Conservation (phyloP, 2,329 filamentous ascomycete genomes). For the Monilinia laxa region DNA sequence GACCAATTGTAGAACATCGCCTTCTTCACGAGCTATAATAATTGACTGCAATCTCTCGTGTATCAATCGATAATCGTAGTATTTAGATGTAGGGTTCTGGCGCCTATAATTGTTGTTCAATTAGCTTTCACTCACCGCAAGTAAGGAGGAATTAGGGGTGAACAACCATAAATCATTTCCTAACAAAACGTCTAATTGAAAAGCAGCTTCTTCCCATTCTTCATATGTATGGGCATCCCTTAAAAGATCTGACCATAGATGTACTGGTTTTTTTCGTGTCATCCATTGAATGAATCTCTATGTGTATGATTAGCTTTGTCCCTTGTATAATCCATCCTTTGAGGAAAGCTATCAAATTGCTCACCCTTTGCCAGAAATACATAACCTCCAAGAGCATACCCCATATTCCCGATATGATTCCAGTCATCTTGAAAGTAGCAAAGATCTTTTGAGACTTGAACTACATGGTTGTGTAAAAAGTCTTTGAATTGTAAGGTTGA, state of each 20-base stretch:
- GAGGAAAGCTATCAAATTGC: slow-evolving; percentile 11
- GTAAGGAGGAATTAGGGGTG: neutral
- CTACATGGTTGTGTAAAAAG: neutral
- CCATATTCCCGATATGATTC: slow-evolving; percentile 47
- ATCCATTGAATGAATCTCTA: slow-evolving; percentile 71
- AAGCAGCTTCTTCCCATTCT: slow-evolving; percentile 83
- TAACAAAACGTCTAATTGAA: slow-evolving; percentile 78
- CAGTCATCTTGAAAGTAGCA: slow-evolving; percentile 33
- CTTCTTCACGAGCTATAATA: slow-evolving; percentile 64
- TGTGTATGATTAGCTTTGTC: slow-evolving; percentile 14
- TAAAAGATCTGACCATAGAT: slow-evolving; percentile 65
- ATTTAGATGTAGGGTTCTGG: slow-evolving; percentile 73
- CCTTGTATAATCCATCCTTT: neutral
- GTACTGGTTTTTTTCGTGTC: slow-evolving; percentile 60
- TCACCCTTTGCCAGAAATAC: slow-evolving; percentile 61
- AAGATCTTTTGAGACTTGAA: neutral
- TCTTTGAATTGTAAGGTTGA: slow-evolving; percentile 1
- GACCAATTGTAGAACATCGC: slow-evolving; percentile 71
- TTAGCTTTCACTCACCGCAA: slow-evolving; percentile 8
- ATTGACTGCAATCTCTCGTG: slow-evolving; percentile 72
- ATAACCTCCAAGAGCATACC: slow-evolving; percentile 61
- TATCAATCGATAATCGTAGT: slow-evolving; percentile 87
- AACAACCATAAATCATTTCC: slow-evolving; percentile 75
- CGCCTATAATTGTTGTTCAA: slow-evolving; percentile 54
- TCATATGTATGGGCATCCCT: slow-evolving; percentile 70